A percentile compares a stretch with the other conserved stretches of the same genome.
phyloP scores from a whole-genome alignment of 2,329 filamentous ascomycete species.

The Verticillium zaregamsianum region DNA sequence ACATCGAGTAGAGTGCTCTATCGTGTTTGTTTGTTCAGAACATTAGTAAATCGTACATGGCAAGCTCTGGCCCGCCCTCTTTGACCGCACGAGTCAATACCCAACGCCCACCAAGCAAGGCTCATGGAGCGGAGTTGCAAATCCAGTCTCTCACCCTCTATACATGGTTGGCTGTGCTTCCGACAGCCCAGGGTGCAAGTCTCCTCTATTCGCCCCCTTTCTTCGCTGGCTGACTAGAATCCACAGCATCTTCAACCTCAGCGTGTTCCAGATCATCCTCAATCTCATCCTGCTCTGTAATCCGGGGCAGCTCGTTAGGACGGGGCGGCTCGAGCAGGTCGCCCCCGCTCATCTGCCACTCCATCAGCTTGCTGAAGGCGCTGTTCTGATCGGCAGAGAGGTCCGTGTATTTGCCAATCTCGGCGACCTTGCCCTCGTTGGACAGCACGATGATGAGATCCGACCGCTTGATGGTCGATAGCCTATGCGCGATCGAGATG shows the following conservation, averaged over 20 bases:
- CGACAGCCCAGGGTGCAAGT: background rate
- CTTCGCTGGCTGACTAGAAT: conserved; percentile 7
- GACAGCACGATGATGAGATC: conserved; percentile 92
- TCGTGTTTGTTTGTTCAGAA: background rate
- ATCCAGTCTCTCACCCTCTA: background rate
- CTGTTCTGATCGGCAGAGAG: conserved; percentile 70
- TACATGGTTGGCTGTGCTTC: background rate
- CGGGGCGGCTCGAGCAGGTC: conserved; percentile 45
- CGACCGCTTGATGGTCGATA: conserved; percentile 94
- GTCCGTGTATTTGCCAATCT: conserved; percentile 79
- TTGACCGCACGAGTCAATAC: background rate
- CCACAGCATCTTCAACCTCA: conserved; percentile 6
- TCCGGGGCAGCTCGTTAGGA: conserved; percentile 28
- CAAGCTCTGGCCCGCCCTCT: background rate
- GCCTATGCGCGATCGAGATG: conserved; percentile 92
- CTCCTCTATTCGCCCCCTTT: conserved; percentile 8
- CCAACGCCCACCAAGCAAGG: background rate
- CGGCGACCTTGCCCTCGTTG: conserved; percentile 81
- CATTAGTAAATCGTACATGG: background rate
- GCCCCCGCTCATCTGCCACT: conserved; percentile 94
- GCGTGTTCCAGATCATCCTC: conserved; percentile 34
- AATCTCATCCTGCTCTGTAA: conserved; percentile 49
- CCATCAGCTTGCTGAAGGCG: conserved; percentile 93
- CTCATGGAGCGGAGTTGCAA: background rate
- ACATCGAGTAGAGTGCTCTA: conserved; percentile 20